A percentile compares a stretch with the other conserved stretches of the same genome.
Conservation (phyloP, 1,284 basidiomycete species). For the Puccinia triticina region DNA sequence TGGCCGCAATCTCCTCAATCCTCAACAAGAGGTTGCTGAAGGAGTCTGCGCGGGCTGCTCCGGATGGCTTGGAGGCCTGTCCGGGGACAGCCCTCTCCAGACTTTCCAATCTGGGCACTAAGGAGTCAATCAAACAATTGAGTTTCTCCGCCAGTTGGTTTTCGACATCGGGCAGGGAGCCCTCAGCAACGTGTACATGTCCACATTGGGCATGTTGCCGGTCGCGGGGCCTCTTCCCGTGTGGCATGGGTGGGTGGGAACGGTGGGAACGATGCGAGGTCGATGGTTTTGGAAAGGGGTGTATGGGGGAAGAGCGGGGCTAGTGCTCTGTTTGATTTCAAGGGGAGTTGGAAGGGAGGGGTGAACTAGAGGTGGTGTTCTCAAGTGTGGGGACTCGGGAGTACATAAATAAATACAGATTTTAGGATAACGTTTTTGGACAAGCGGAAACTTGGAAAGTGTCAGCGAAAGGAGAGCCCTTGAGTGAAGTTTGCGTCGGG, state of each 20-base stretch:
- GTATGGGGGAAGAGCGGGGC: too few species aligned
- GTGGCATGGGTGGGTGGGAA: not conserved
- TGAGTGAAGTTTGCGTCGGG: too few species aligned
- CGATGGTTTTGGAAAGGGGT: too few species aligned
- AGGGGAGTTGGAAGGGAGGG: too few species aligned
- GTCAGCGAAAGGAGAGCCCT: too few species aligned
- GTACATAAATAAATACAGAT: too few species aligned
- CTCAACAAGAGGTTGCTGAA: not conserved
- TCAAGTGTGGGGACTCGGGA: too few species aligned
- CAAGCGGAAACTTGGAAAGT: too few species aligned
- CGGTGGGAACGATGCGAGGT: too few species aligned
- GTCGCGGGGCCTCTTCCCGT: not conserved
- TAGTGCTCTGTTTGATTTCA: too few species aligned
- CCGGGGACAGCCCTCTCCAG: not conserved
- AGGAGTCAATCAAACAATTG: not conserved
- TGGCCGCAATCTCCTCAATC: not conserved
- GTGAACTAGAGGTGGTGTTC: not conserved
- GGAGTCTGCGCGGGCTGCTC: not conserved
- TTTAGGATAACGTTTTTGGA: not conserved
- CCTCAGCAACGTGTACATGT: conserved; percentile 3
- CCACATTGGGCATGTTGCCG: not conserved
- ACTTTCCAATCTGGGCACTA: not conserved
- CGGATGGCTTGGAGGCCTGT: not conserved
- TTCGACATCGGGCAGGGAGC: not conserved
- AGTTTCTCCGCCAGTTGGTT: not conserved